A percentile compares a stretch with the other conserved stretches of the same genome.
phyloP scores from a whole-genome alignment of 2,329 filamentous ascomycete species.

The Aspergillus pseudoglaucus region DNA sequence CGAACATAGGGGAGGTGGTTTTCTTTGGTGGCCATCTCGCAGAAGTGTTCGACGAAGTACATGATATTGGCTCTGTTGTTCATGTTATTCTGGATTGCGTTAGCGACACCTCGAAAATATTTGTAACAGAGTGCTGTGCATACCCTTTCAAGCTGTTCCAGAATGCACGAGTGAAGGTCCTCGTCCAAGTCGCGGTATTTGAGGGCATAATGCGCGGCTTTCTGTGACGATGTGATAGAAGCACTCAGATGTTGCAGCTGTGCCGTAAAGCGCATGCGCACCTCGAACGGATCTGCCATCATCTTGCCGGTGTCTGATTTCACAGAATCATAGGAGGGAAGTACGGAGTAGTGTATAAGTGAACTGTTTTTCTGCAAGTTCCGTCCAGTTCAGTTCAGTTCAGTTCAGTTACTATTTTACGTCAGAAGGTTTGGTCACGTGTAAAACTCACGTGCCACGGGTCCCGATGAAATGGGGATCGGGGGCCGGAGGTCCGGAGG shows the following conservation, averaged over 20 bases:
- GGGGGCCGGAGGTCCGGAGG: no score
- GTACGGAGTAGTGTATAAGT: no score
- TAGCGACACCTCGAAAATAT: background rate
- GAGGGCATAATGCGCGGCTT: conserved; percentile 89
- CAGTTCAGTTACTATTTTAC: no score
- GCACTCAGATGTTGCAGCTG: conserved; percentile 89
- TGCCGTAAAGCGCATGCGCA: conserved; percentile 91
- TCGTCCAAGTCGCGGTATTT: conserved; percentile 94
- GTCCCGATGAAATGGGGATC: no score
- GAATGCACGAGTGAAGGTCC: conserved; percentile 92
- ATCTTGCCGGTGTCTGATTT: conserved; percentile 23
- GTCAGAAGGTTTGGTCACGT: no score
- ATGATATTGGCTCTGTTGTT: conserved; percentile 98
- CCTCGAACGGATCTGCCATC: conserved; percentile 89
- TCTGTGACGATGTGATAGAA: conserved; percentile 79
- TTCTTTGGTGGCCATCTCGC: conserved; percentile 74
- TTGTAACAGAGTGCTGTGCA: background rate
- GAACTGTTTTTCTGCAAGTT: no score
- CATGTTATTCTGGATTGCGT: conserved; percentile 66
- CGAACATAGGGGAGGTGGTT: conserved; percentile 74
- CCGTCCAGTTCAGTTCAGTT: no score
- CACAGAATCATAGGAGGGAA: no score
- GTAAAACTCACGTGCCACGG: no score
- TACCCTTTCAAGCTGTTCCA: conserved; percentile 87
- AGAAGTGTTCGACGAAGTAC: conserved; percentile 96